These are phyloP conservation scores for Solanum chacoense DNA, from an alignment of 305 asterid species.

Conservation along the genomic window DNA sequence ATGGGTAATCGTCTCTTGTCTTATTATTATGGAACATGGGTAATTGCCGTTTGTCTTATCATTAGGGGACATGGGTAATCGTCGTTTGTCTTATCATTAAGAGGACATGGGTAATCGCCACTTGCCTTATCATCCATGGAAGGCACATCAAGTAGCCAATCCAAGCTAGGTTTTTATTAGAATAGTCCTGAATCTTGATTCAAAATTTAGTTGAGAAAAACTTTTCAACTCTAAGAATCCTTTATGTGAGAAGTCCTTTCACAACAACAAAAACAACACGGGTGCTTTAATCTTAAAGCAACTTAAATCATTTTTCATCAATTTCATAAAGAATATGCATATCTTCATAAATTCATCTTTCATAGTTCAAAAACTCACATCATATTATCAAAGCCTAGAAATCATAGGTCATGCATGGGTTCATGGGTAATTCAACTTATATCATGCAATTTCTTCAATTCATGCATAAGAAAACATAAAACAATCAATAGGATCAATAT, in stretches of 20 bases:
- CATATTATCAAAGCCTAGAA: neutral
- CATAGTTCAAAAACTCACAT: neutral
- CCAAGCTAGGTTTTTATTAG: neutral
- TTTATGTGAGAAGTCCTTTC: neutral
- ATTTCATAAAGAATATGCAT: neutral
- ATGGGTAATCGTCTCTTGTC: neutral
- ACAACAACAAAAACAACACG: neutral
- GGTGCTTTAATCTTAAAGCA: neutral
- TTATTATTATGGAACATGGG: neutral
- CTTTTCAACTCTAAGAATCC: neutral
- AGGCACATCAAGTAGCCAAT: neutral
- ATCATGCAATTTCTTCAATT: neutral
- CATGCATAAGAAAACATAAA: neutral
- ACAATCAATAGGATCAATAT: neutral
- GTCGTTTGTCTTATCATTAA: neutral
- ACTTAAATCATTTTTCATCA: neutral
- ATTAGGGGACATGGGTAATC: neutral
- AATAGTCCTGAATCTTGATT: too few relatives aligned
- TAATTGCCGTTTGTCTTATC: neutral
- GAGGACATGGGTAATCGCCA: neutral
- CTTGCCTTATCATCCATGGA: neutral
- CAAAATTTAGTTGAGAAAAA: neutral
- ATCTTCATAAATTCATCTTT: neutral
- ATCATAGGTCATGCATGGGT: neutral
- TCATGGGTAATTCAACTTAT: neutral